Evolutionary conservation across 2,329 filamentous ascomycete genomes (phyloP).

Genomic region (Trichoderma citrinoviride): DNA sequence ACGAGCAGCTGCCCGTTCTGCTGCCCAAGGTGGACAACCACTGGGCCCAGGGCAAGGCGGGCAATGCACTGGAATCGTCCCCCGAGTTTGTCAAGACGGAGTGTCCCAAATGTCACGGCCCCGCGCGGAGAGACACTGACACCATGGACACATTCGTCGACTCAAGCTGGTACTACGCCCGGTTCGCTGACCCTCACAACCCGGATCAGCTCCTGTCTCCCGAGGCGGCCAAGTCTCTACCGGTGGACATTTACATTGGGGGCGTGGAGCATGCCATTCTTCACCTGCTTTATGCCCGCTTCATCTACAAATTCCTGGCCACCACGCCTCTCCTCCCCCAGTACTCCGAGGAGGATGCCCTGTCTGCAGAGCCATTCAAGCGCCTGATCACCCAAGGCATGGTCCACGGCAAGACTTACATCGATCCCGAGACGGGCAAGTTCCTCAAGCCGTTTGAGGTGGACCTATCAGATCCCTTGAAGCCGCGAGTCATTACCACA

Average conservation of each 20-base stretch:
- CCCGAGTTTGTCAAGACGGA: conserved; percentile 70
- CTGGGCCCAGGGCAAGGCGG: conserved; percentile 65
- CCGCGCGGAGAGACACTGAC: conserved; percentile 80
- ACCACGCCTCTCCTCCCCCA: conserved; percentile 49
- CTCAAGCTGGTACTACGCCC: conserved; percentile 90
- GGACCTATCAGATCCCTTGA: conserved; percentile 54
- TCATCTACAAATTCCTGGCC: conserved; percentile 83
- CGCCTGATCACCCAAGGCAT: conserved; percentile 86
- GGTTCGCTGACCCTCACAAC: conserved; percentile 73
- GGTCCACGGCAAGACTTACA: conserved; percentile 85
- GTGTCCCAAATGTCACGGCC: conserved; percentile 70
- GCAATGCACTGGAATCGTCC: conserved; percentile 73
- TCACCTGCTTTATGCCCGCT: conserved; percentile 83
- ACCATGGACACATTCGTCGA: conserved; percentile 98
- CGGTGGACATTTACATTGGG: conserved; percentile 85
- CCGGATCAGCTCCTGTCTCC: conserved; percentile 58
- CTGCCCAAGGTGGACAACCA: conserved; percentile 68
- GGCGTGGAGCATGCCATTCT: conserved; percentile 90
- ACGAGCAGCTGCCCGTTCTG: conserved; percentile 70
- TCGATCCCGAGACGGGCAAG: conserved; percentile 68
- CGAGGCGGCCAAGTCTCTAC: conserved; percentile 58
- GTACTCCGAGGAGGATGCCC: conserved; percentile 32
- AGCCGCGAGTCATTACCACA: conserved; percentile 61
- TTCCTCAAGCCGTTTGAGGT: conserved; percentile 78
- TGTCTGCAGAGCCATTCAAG: conserved; percentile 70